Evolutionary conservation across 2,329 filamentous ascomycete species (phyloP), one percentile per base, ranked within the genome.

Genomic region (Fusarium sp.): DNA sequence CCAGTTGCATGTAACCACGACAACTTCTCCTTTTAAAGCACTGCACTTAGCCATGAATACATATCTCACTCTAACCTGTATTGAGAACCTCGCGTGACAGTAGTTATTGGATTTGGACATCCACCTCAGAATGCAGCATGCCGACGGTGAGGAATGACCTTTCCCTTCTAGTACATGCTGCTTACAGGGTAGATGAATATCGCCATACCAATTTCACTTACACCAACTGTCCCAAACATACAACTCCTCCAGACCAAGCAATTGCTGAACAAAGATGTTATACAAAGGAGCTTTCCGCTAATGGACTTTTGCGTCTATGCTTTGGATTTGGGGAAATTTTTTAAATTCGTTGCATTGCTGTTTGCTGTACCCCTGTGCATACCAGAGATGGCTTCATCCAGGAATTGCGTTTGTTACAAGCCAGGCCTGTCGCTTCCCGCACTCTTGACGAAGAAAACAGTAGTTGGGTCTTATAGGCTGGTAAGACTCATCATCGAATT

Each of bases 381-480:
- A 37, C 9, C 6, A 0, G 5, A 11, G 2, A 5, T 37, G 18
- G 9, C 18, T n/a, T n/a, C 3, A 11, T 37, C 9, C 34, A n/a
- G 34, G 9, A 10, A 5, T 18, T 10, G 3, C 18, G 32, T 18
- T 18, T 18, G 16, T 3, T 18, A 37, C 9, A 37, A 37, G 3
- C 18, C 34, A n/a, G 10, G 18, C 1, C 5, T 37, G 34, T 37
- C 34, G 18, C 5, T 37, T 37, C 18, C 34, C 34, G 34, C 18
- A 37, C 18, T 12, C 21, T 21, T 21, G 21, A 21, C 21, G 21
- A 21, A 21, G 21, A 21, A 21, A 21, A 2, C 21, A 21, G 21
- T 21, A 21, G 5, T 21, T 2, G 21, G 21, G 21, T 21, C 2
- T 5, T 21, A 21, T 5, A 21, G 21, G 21, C 21, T 21, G 21